These are phyloP conservation scores for Penicillium sp. DNA, from an alignment of 2,329 filamentous ascomycete species.

Conservation along the genomic window DNA sequence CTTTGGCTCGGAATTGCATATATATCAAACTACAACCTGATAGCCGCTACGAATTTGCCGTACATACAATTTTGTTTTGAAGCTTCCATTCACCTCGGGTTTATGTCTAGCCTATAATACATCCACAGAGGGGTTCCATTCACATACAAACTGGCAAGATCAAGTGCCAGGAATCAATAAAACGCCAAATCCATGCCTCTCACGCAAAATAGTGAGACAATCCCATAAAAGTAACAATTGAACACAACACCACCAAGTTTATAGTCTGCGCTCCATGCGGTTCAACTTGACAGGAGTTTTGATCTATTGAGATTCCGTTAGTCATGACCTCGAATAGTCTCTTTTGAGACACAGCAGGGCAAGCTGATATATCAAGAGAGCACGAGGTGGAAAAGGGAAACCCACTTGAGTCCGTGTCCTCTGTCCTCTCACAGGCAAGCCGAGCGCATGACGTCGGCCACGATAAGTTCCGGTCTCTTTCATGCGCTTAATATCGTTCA, in stretches of 20 bases:
- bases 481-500: slow-evolving; percentile 81
- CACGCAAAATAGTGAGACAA: slow-evolving; percentile 19
- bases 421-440: slow-evolving; percentile 86
- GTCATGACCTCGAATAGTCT: slow-evolving; percentile 1
- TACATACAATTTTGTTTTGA: background rate
- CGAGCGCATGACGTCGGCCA: slow-evolving; percentile 88
- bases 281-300: slow-evolving; percentile 60
- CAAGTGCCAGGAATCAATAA: slow-evolving; percentile 19
- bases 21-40: background rate
- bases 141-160: slow-evolving; percentile 18
- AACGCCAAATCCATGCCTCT: slow-evolving; percentile 29
- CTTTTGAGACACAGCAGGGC: background rate
- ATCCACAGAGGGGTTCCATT: slow-evolving; percentile 16
- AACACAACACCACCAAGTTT: slow-evolving; percentile 11
- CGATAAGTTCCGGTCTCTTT: slow-evolving; percentile 89
- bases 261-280: slow-evolving; percentile 54
- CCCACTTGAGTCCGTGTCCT: slow-evolving; percentile 72
- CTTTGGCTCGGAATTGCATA: slow-evolving; percentile 4
- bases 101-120: slow-evolving; percentile 23
- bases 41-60: background rate
- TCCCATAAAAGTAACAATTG: slow-evolving; percentile 21
- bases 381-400: slow-evolving; percentile 10
- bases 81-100: slow-evolving; percentile 1
- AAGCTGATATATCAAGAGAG: background rate
- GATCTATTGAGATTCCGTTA: slow-evolving; percentile 46